phyloP scores from a whole-genome alignment of 2,329 filamentous ascomycete species.

The Didymellaceae sp. region DNA sequence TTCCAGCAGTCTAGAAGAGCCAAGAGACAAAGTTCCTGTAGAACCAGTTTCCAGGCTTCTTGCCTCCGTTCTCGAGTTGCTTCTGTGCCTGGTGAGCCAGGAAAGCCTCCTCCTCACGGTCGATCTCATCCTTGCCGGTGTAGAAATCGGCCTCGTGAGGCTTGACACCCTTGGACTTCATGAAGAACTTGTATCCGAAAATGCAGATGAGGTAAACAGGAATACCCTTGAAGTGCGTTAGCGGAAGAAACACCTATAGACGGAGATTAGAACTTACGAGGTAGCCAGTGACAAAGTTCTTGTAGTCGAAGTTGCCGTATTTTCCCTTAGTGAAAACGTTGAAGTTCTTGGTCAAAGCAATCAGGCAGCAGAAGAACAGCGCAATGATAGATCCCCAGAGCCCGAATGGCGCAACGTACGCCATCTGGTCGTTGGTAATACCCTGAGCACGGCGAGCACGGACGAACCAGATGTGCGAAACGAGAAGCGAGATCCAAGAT shows the following conservation, averaged over 20 bases:
- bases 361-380: slow-evolving; percentile 72
- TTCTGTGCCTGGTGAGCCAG: slow-evolving; percentile 60
- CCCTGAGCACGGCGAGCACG: slow-evolving; percentile 54
- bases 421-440: slow-evolving; percentile 51
- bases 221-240: slow-evolving; percentile 60
- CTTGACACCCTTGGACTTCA: slow-evolving; percentile 51
- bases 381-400: slow-evolving; percentile 71
- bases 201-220: slow-evolving; percentile 73
- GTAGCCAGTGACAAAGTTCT: slow-evolving; percentile 79
- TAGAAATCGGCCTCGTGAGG: slow-evolving; percentile 71
- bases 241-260: not conserved
- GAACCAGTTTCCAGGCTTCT: slow-evolving; percentile 56
- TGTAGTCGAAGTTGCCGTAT: slow-evolving; percentile 70
- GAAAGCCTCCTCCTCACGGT: slow-evolving; percentile 75
- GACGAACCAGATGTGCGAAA: slow-evolving; percentile 58
- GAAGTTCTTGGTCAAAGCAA: slow-evolving; percentile 84
- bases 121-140: slow-evolving; percentile 74
- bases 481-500: slow-evolving; percentile 58
- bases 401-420: slow-evolving; percentile 75
- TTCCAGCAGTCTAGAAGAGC: slow-evolving; percentile 62
- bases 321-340: slow-evolving; percentile 66
- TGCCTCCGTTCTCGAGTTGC: slow-evolving; percentile 39
- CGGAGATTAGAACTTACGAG: slow-evolving; percentile 23
- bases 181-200: slow-evolving; percentile 58
- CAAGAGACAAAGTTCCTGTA: slow-evolving; percentile 66